Base-by-base conservation (phyloP, 805 yeast genomes). In the Pichia cabralensis region DNA sequence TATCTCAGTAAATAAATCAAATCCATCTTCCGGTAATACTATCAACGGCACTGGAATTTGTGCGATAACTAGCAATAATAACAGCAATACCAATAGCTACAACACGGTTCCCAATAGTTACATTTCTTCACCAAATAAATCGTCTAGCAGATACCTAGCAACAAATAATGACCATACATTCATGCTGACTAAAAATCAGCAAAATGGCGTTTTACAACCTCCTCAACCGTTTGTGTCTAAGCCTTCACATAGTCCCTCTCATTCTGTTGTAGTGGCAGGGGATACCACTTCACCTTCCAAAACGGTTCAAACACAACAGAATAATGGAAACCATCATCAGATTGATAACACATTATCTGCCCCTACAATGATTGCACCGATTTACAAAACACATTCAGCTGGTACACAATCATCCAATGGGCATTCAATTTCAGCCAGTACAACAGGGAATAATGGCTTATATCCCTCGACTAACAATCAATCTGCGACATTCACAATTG, bases 261-360 rank as follows among this genome's bases (percentile, higher is more conserved):
- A n/a, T n/a, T n/a, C n/a, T n/a, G n/a, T n/a, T n/a, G n/a, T n/a
- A n/a, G n/a, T n/a, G n/a, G n/a, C n/a, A n/a, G n/a, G n/a, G n/a
- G n/a, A n/a, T n/a, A n/a, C n/a, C n/a, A n/a, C n/a, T n/a, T n/a
- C n/a, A n/a, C n/a, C n/a, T n/a, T n/a, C n/a, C n/a, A n/a, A n/a
- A n/a, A n/a, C n/a, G n/a, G 15, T 14, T 25, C 26, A 25, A 32
- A 21, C 26, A 11, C 3, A 6, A 26, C 10, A n/a, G 3, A 12
- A 27, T 13, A 18, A 4, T 13, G 14, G 24, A 12, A 12, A 22
- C 32, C 41, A 15, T 28, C 9, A n/a, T 23, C 34, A 19, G 22
- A 34, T 10, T 23, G 36, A 5, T 30, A 35, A 5, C 42, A n/a
- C n/a, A n/a, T n/a, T n/a, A n/a, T n/a, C n/a, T n/a, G n/a, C 44